Conservation (phyloP, 192 early-diverging fungal species). For the Coemansia sp. region DNA sequence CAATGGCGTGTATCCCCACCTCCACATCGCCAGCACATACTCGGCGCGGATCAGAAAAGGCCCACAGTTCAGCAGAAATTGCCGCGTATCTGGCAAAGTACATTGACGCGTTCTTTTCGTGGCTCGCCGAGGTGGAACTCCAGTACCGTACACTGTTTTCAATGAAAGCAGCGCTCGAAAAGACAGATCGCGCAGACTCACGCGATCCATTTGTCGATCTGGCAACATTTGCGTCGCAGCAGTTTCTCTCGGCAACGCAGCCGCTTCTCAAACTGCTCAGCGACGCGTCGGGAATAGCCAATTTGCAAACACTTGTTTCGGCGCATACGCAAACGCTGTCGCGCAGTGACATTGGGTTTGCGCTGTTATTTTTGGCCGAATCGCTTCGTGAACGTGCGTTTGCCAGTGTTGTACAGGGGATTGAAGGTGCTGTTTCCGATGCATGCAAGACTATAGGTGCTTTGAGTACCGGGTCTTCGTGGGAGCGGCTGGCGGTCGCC, state of each 20-base stretch:
- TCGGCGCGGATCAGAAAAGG: conserved; percentile 3
- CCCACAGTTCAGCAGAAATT: conserved; percentile 18
- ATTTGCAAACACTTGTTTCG: conserved; percentile 23
- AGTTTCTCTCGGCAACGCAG: conserved; percentile 15
- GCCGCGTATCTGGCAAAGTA: conserved; percentile 33
- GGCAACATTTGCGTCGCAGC: conserved; percentile 29
- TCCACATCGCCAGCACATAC: not conserved
- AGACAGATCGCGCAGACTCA: not conserved
- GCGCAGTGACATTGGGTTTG: conserved; percentile 29
- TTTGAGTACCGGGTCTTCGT: not conserved
- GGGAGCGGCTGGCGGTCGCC: conserved; percentile 38
- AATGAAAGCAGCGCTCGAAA: not conserved
- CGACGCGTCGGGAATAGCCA: conserved; percentile 36
- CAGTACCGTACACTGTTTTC: conserved; percentile 45
- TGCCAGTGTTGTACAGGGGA: conserved; percentile 30
- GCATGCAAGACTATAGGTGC: conserved; percentile 11
- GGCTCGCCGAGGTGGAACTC: conserved; percentile 42
- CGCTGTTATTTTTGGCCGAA: conserved; percentile 22
- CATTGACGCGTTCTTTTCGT: conserved; percentile 36
- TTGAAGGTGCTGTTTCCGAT: conserved; percentile 22
- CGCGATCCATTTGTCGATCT: conserved; percentile 34
- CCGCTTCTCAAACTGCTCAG: conserved; percentile 28
- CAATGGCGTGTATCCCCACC: not conserved
- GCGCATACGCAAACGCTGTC: conserved; percentile 25
- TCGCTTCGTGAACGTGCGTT: conserved; percentile 40